These are phyloP conservation scores for Claviceps purpurea DNA, from an alignment of 2,329 filamentous ascomycete genomes.

Conservation along the genomic window DNA sequence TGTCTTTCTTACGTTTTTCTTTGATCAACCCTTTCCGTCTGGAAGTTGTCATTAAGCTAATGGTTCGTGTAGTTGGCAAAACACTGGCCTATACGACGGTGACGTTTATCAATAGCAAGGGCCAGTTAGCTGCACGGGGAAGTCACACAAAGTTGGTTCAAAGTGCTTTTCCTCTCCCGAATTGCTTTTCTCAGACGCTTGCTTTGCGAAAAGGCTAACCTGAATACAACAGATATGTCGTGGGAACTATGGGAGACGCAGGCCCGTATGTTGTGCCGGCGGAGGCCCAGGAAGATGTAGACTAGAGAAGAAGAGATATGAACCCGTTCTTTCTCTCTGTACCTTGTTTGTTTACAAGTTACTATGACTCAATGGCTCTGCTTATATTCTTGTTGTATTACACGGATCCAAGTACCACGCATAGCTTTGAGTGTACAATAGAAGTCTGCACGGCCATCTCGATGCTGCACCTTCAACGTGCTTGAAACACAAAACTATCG, in stretches of 20 bases:
- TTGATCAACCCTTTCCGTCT: background rate
- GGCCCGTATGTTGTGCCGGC: slow-evolving; percentile 25
- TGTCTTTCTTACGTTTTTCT: background rate
- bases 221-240: slow-evolving; percentile 25
- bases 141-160: slow-evolving; percentile 50
- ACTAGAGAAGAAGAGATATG: slow-evolving; percentile 10
- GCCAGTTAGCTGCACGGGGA: slow-evolving; percentile 46
- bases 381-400: too few species aligned
- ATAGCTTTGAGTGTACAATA: too few species aligned
- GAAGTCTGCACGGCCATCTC: too few species aligned
- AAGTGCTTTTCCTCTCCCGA: slow-evolving; percentile 8
- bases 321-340: too few species aligned
- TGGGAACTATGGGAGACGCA: slow-evolving; percentile 22
- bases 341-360: too few species aligned
- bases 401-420: too few species aligned
- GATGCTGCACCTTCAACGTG: too few species aligned
- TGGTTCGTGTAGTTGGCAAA: slow-evolving; percentile 39
- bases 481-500: too few species aligned
- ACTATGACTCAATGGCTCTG: too few species aligned
- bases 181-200: background rate
- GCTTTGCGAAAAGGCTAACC: too few species aligned
- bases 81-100: slow-evolving; percentile 49
- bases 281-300: slow-evolving; percentile 21
- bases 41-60: too few species aligned
- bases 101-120: slow-evolving; percentile 44